Evolutionary conservation across 1,139 yeast genomes (phyloP), one percentile per base, ranked within the genome.

Genomic region (Candida pseudoviswanathii): DNA sequence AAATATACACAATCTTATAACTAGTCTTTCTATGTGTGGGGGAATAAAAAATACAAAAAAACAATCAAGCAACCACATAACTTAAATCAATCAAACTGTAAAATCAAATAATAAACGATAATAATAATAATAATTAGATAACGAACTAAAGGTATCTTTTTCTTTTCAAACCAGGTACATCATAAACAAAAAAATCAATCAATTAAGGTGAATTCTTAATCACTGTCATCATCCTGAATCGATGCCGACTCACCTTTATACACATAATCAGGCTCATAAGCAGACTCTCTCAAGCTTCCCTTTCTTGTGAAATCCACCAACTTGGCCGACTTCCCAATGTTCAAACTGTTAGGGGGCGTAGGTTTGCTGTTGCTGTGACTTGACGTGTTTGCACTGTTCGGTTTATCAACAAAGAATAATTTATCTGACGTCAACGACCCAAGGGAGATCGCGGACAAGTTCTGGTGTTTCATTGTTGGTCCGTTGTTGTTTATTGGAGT

Each of bases 301-400:
- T 74, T 74, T 58, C 82, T 66, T 6, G 82, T 78, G 56, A 81
- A 80, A 49, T 80, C 80, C 44, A 81, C 82, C 52, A 81, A 65
- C 58, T 80, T 78, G 9, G 82, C 83, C 44, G 43, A 32, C 66
- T 66, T 16, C 49, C 45, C 44, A 39, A 41, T 44, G 26, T 33
- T 47, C 25, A 42, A 11, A 11, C 21, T 33, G 31, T 34, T 40
- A 10, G 44, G 38, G 45, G 47, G 25, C 49, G 43, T 5, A 57
- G 49, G 45, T 54, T 44, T 24, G 24, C 22, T 9, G 44, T 37
- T 54, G 48, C 26, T 57, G 51, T 43, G 49, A 22, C 16, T 16
- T 16, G 16, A 16, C 2, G 16, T 16, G 16, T 16, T 16, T 16
- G 16, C 16, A 16, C 16, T 16, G 2, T 16, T 16, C 16, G 16